phyloP scores from a whole-genome alignment of 139 green algal genomes.

The Asterochloris sp. region DNA sequence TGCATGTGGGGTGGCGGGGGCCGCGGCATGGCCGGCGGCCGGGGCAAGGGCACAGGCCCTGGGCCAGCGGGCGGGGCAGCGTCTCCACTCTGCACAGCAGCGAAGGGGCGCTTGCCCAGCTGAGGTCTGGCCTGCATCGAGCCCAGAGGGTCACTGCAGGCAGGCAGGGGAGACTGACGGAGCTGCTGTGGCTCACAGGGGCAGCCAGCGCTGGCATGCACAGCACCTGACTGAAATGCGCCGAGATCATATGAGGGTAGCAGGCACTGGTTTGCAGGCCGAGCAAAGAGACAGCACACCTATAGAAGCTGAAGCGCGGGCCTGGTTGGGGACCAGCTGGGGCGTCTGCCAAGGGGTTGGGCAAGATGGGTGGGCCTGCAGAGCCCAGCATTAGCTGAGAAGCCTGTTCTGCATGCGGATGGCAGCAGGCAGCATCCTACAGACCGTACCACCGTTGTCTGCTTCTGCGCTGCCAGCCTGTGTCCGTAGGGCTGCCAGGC shows the following conservation, averaged over 20 bases:
- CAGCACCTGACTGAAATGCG: neutral
- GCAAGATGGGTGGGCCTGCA: slow-evolving; percentile 1
- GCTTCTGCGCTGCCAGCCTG: neutral
- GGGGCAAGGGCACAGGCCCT: neutral
- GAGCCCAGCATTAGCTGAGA: neutral
- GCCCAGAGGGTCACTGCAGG: slow-evolving; percentile 1
- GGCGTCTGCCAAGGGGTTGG: slow-evolving; percentile 6
- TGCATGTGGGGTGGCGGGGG: neutral
- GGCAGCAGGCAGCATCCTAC: too few species aligned
- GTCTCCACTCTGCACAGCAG: neutral
- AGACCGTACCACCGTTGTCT: neutral
- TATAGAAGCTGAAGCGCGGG: slow-evolving; percentile 9
- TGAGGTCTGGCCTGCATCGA: neutral
- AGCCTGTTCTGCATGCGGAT: neutral
- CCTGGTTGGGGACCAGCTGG: neutral
- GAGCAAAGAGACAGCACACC: neutral
- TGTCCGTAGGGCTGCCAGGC: slow-evolving; percentile 1
- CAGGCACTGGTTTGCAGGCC: too few species aligned
- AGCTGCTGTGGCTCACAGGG: neutral
- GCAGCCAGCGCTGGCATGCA: neutral
- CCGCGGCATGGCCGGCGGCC: neutral
- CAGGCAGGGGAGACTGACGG: neutral
- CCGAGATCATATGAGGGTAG: neutral
- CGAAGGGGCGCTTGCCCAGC: neutral
- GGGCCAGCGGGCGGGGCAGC: neutral